phyloP scores from a whole-genome alignment of 768 basidiomycete genomes.

The Gyrodon lividus region DNA sequence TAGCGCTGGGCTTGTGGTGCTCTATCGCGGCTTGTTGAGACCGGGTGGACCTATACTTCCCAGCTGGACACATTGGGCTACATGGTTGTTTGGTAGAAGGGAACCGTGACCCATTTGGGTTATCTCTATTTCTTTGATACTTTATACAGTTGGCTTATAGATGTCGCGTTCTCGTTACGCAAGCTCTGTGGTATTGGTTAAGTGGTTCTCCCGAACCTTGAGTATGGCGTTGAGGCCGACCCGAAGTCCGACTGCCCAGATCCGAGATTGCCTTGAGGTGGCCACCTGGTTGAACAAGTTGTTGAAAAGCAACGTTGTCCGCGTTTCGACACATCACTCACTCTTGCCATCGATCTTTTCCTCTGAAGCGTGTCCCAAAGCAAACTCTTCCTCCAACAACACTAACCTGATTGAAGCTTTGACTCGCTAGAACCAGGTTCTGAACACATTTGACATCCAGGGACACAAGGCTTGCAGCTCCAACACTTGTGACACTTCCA shows the following conservation, averaged over 20 bases:
- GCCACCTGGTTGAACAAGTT: conserved; percentile 24
- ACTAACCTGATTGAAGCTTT: neutral
- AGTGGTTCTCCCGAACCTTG: too few relatives aligned
- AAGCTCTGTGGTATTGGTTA: too few relatives aligned
- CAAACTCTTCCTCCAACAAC: neutral
- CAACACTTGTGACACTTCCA: neutral
- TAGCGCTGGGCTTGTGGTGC: conserved; percentile 68
- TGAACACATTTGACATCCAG: too few relatives aligned
- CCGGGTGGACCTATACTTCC: conserved; percentile 55
- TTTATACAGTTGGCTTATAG: conserved; percentile 16
- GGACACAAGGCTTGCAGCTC: neutral
- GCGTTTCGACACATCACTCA: conserved; percentile 1
- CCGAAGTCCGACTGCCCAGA: conserved; percentile 36
- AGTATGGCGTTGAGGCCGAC: too few relatives aligned
- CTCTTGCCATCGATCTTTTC: conserved; percentile 14
- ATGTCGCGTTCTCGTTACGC: neutral
- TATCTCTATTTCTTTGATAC: neutral
- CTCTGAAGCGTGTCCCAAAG: too few relatives aligned
- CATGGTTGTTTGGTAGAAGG: conserved; percentile 63
- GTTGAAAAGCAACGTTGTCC: conserved; percentile 13
- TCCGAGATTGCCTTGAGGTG: conserved; percentile 38
- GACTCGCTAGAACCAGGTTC: too few relatives aligned
- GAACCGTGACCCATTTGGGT: conserved; percentile 23
- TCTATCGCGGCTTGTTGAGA: conserved; percentile 65
- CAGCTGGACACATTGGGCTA: conserved; percentile 61